These are phyloP conservation scores for Crotalaria pallida DNA, from an alignment of 306 rosid species.

Conservation along the genomic window DNA sequence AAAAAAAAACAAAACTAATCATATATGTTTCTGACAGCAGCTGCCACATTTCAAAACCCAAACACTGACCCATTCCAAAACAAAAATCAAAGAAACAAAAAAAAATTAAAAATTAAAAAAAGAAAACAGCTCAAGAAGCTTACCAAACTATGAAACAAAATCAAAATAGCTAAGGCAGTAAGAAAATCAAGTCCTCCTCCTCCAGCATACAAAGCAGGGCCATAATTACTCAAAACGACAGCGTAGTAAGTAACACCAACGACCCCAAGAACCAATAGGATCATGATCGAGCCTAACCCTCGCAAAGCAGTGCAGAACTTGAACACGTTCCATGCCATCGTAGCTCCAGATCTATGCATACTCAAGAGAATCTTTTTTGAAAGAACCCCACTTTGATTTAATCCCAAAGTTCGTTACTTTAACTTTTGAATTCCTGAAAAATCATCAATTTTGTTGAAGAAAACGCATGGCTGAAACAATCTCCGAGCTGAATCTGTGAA, in stretches of 20 bases:
- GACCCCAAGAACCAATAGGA: constrained; percentile 90
- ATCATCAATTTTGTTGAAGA: constrained; percentile 7
- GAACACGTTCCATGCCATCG: constrained; percentile 99
- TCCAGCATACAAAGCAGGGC: constrained; percentile 67
- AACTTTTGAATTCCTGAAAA: constrained; percentile 2
- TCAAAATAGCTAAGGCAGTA: constrained; percentile 61
- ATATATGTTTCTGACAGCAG: too few species aligned
- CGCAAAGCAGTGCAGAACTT: constrained; percentile 96
- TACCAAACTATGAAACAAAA: constrained; percentile 88
- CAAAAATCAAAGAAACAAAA: not conserved
- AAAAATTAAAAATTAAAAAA: not conserved
- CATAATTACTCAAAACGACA: constrained; percentile 87
- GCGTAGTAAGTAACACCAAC: constrained; percentile 96
- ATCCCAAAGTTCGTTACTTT: constrained; percentile 10
- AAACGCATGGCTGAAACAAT: not conserved
- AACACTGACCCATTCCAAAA: not conserved
- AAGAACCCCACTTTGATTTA: constrained; percentile 11
- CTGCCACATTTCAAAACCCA: not conserved
- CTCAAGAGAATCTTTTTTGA: constrained; percentile 21
- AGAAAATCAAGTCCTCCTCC: constrained; percentile 74
- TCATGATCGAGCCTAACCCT: constrained; percentile 98
- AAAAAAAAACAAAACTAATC: too few species aligned
- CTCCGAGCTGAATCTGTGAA: not conserved
- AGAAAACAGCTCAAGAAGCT: constrained; percentile 23
- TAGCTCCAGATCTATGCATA: constrained; percentile 98